Evolutionary conservation across 305 asterid species (phyloP).

Genomic region (Rubia tinctorum): DNA sequence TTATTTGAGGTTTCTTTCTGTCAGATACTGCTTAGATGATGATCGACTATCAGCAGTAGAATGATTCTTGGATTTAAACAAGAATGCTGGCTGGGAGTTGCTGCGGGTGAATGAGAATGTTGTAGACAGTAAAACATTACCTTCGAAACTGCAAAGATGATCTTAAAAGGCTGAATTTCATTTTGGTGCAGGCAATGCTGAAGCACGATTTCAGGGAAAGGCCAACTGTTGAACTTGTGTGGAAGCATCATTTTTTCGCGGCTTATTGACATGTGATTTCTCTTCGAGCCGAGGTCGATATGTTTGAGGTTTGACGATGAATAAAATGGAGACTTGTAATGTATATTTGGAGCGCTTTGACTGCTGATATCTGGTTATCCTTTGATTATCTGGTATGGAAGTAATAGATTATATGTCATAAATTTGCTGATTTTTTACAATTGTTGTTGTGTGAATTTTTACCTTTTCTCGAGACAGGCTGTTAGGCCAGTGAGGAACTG

Average conservation of each 20-base stretch:
- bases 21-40: conserved; percentile 83
- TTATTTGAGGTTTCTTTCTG: neutral
- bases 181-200: conserved; percentile 64
- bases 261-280: neutral
- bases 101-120: conserved; percentile 51
- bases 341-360: no score
- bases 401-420: no score
- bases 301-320: no score
- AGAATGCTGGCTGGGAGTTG: conserved; percentile 89
- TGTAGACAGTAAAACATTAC: neutral
- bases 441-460: no score
- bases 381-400: no score
- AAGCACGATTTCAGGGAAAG: conserved; percentile 66
- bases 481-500: no score
- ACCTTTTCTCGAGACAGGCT: no score
- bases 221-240: conserved; percentile 82
- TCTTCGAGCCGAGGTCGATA: no score
- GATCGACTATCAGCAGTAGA: conserved; percentile 77
- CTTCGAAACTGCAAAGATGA: neutral
- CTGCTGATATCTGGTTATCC: no score
- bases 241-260: conserved; percentile 63
- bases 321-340: no score
- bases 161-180: neutral
- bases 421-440: no score
- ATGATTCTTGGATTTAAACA: conserved; percentile 69